Conservation (phyloP, 805 yeast species). For the Ascoidea rubescens region DNA sequence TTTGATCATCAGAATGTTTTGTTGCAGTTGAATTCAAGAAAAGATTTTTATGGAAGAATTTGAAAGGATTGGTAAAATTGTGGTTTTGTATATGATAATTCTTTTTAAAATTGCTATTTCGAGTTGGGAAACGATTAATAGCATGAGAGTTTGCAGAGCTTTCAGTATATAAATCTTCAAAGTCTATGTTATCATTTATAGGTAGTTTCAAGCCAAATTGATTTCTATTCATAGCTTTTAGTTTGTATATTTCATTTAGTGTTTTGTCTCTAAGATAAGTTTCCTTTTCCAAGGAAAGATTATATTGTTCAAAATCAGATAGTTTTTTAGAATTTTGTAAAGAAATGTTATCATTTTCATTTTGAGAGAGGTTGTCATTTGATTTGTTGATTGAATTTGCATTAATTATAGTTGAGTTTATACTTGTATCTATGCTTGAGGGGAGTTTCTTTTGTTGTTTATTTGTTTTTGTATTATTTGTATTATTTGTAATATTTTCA, state of each 20-base stretch:
- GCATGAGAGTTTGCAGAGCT: not conserved
- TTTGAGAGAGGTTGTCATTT: too few relatives aligned
- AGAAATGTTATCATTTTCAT: not conserved
- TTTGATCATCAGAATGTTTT: too few relatives aligned
- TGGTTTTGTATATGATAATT: conserved; percentile 5
- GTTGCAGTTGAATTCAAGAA: too few relatives aligned
- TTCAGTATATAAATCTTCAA: conserved; percentile 13
- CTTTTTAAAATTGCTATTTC: conserved; percentile 8
- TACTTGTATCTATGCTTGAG: not conserved
- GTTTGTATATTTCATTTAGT: conserved; percentile 3
- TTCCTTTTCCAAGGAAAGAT: conserved; percentile 20
- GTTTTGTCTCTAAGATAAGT: conserved; percentile 17
- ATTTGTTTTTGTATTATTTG: not conserved
- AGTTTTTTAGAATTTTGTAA: conserved; percentile 3
- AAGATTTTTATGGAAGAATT: too few relatives aligned
- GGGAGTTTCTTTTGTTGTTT: not conserved
- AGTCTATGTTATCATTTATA: conserved; percentile 12
- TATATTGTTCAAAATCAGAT: conserved; percentile 21
- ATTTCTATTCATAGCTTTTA: conserved; percentile 9
- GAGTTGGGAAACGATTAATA: not conserved
- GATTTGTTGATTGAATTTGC: too few relatives aligned
- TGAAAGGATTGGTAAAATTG: too few relatives aligned
- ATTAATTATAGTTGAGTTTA: not conserved
- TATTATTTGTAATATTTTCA: not conserved
- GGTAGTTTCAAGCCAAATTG: conserved; percentile 11